Evolutionary conservation across 345 rosid species (phyloP).

Genomic region (Pugionium cornutum): DNA sequence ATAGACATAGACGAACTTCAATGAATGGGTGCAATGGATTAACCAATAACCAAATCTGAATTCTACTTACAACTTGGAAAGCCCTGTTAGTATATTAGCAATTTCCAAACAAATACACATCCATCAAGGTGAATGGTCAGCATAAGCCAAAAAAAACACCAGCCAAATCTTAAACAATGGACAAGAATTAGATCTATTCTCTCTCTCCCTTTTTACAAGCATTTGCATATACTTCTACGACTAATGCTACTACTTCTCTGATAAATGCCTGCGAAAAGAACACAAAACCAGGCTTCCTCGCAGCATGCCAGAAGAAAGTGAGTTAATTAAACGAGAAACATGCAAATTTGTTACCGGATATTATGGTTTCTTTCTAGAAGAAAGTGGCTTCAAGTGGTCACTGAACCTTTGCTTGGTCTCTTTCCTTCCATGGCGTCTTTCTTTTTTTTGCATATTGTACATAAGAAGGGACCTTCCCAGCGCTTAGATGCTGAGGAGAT

Average conservation of each 20-base stretch:
- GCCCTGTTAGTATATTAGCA: conserved; percentile 17
- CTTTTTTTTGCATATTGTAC: conserved; percentile 77
- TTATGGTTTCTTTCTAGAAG: not conserved
- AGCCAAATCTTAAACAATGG: conserved; percentile 35
- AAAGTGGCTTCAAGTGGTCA: conserved; percentile 41
- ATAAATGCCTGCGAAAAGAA: conserved; percentile 20
- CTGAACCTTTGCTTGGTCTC: conserved; percentile 60
- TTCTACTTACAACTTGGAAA: conserved; percentile 29
- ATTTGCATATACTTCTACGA: conserved; percentile 33
- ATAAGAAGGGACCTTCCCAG: conserved; percentile 95
- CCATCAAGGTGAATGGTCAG: conserved; percentile 4
- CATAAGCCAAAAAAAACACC: conserved; percentile 16
- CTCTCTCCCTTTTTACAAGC: conserved; percentile 37
- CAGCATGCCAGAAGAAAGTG: conserved; percentile 10
- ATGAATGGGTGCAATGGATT: conserved; percentile 5
- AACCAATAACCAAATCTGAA: not conserved
- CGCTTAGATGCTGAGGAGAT: conserved; percentile 77
- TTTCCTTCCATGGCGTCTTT: conserved; percentile 99
- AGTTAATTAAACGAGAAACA: conserved; percentile 6
- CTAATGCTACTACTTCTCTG: conserved; percentile 32
- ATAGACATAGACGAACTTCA: not conserved
- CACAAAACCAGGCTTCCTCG: conserved; percentile 18
- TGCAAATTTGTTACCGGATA: conserved; percentile 14
- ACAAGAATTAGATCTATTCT: conserved; percentile 36
- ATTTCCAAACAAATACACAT: conserved; percentile 29